A percentile compares a stretch with the other conserved stretches of the same genome.
These are phyloP conservation scores for Elsinoe fawcettii DNA, from an alignment of 2,329 filamentous ascomycete species.

Conservation along the genomic window DNA sequence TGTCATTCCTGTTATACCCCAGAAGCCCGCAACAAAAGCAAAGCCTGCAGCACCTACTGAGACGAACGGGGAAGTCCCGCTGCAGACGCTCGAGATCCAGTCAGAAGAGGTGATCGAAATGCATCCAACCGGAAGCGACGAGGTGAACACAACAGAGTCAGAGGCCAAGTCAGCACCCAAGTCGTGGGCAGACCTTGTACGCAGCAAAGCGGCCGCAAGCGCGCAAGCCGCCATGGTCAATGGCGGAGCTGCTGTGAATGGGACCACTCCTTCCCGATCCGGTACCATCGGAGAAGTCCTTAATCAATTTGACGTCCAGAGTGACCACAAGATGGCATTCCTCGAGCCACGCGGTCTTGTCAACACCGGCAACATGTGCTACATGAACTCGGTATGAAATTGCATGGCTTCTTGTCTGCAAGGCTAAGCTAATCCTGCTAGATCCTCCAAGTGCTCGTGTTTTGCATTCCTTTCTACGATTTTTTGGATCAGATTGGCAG, in stretches of 20 bases:
- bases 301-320: conserved; percentile 60
- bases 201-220: conserved; percentile 37
- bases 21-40: conserved; percentile 32
- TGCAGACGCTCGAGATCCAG: conserved; percentile 10
- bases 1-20: conserved; percentile 42
- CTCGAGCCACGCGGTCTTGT: conserved; percentile 88
- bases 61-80: neutral
- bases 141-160: conserved; percentile 34
- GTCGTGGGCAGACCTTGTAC: conserved; percentile 63
- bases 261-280: conserved; percentile 35
- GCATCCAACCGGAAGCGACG: conserved; percentile 17
- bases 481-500: conserved; percentile 83
- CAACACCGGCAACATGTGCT: conserved; percentile 98
- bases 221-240: conserved; percentile 28
- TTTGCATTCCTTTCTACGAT: conserved; percentile 88
- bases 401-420: neutral
- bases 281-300: conserved; percentile 71
- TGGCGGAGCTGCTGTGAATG: conserved; percentile 24
- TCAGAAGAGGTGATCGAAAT: conserved; percentile 24
- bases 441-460: conserved; percentile 92
- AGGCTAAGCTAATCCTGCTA: conserved; percentile 38
- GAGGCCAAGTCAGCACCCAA: conserved; percentile 35
- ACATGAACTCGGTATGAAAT: conserved; percentile 94
- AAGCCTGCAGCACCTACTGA: conserved; percentile 30
- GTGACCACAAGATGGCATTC: conserved; percentile 63